Base-by-base conservation (phyloP, 768 basidiomycete species). In the Lepiota brunneoincarnata region DNA sequence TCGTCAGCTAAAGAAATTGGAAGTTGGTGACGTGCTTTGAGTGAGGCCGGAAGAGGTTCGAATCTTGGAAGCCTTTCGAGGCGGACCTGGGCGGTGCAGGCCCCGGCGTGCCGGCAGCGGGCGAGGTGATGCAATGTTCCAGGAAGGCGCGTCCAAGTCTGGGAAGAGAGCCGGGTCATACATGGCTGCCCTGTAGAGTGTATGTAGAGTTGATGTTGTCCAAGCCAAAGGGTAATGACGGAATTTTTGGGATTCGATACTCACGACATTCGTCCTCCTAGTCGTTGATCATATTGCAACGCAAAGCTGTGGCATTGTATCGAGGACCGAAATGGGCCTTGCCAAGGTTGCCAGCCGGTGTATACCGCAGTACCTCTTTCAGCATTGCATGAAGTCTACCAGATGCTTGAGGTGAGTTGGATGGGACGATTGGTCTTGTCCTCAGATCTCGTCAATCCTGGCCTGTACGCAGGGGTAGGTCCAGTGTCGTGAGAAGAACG, bases 401-500 rank as follows among this genome's bases (percentile, higher is more conserved):
- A 73, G 60, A 6, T 54, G 61, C 35, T 46, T 51, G 3, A 78
- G 59, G 6, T 69, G 63, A 21, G 57, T 44, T 6, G 69, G 63
- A 24, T 73, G 63, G 1, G 76, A 75, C 5, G 66, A 49, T 34
- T 66, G 62, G 15, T 67, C 65, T 31, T 49, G 56, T 15, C 69
- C 69, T 37, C 69, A 59, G 15, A 69, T 57, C 23, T 59, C 57
- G 54, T 76, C 74, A n/a, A 82, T 57, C 57, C 82, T 75, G 14
- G 43, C 51, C 53, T 75, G n/a, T n/a, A 78, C 3, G 70, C 15
- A 61, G 65, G 4, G 31, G 44, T 58, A 77, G 79, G 58, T 79
- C 59, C 5, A 77, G 59, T 6, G 75, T 71, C 78, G 81, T 81
- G 12, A 78, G 71, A 26, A 77, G 72, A 17, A 80, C 44, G 58